Percentiles rank a stretch among this genome's conserved stretches.
phyloP scores from a whole-genome alignment of 129 eudicot species.

The Apium graveolens region DNA sequence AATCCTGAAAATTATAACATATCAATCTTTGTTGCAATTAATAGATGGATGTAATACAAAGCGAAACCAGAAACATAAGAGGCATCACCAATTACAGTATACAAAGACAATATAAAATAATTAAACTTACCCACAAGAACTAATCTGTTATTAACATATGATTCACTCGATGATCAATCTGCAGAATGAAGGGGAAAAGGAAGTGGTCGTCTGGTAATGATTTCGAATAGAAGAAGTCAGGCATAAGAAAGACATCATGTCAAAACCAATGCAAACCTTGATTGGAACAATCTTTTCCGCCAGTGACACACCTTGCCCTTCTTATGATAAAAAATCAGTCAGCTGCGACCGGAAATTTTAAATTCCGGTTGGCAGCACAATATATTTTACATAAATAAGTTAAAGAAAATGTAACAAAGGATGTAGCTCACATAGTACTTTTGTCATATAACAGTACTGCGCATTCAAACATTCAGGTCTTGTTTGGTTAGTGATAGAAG shows the following conservation, averaged over 20 bases:
- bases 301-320: no score
- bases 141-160: slow-evolving; percentile 83
- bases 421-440: neutral
- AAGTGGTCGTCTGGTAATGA: slow-evolving; percentile 15
- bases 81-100: neutral
- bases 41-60: neutral
- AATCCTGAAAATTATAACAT: slow-evolving; percentile 47
- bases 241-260: neutral
- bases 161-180: slow-evolving; percentile 78
- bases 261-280: slow-evolving; percentile 50
- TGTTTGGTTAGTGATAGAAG: neutral
- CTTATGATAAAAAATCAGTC: slow-evolving; percentile 71
- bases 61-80: slow-evolving; percentile 8
- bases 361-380: slow-evolving; percentile 7
- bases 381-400: neutral
- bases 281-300: no score
- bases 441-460: neutral
- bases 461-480: neutral
- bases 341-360: slow-evolving; percentile 57
- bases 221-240: neutral
- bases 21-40: slow-evolving; percentile 2
- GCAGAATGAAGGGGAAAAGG: slow-evolving; percentile 15
- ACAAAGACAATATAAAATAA: neutral
- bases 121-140: slow-evolving; percentile 73
- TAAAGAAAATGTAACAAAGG: neutral